Base-by-base conservation (phyloP, 805 yeast genomes). In the Suhomyces sp. region DNA sequence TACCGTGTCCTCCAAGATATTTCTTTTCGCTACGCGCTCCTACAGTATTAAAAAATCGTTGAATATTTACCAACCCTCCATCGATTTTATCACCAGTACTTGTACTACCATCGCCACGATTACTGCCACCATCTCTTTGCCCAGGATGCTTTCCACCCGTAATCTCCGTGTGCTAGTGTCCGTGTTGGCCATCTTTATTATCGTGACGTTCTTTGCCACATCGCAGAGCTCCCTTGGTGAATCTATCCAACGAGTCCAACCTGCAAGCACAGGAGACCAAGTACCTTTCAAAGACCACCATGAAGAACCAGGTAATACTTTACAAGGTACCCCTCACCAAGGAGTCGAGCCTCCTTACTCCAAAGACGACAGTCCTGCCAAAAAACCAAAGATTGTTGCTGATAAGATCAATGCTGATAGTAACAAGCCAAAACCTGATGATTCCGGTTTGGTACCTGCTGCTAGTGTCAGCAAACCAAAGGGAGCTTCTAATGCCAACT, bases 111-210 rank as follows among this genome's bases (percentile, higher is more conserved):
- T n/a, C n/a, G n/a, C n/a, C n/a, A n/a, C n/a, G n/a, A n/a, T n/a
- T n/a, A n/a, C n/a, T n/a, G n/a, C n/a, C n/a, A n/a, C n/a, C n/a
- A n/a, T n/a, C n/a, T n/a, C n/a, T n/a, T n/a, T n/a, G n/a, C n/a
- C n/a, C n/a, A 29, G 9, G 13, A 58, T 65, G 67, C 42, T 66
- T 47, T 54, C 69, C 46, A 59, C 67, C 39, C 65, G 77, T 51
- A 76, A 75, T 55, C 60, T 72, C 47, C 77, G 84, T 40, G 68
- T 75, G 41, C 44, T 75, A 11, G 53, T 77, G 9, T 75, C 75
- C 9, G 73, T 79, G 2, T 46, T 77, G 27, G 74, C 74, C 16
- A 56, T 78, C 19, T 56, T 80, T 32, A 65, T 70, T 47, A 54
- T 81, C 35, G 63, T 78, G 15, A 58, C 72, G 24, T 67, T 79